These are phyloP conservation scores for Colletotrichum spinosum DNA, from an alignment of 2,329 filamentous ascomycete species.

Conservation along the genomic window DNA sequence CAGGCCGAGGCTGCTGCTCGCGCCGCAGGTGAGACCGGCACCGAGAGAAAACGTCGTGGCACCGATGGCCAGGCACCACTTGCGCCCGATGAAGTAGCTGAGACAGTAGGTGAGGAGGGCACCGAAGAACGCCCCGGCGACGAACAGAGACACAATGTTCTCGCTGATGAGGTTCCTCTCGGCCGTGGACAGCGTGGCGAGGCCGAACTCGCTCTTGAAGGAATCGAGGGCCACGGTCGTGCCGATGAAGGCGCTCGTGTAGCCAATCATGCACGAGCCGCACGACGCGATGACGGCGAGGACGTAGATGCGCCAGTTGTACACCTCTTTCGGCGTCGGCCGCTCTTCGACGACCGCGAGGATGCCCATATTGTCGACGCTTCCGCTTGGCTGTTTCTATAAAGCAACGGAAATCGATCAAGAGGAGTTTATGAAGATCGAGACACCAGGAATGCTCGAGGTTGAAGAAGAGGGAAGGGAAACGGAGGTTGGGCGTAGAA, in stretches of 20 bases:
- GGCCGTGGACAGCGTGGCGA: constrained; percentile 54
- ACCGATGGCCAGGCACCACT: constrained; percentile 58
- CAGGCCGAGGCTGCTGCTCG: constrained; percentile 62
- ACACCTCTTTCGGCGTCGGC: constrained; percentile 51
- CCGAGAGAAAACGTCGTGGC: constrained; percentile 51
- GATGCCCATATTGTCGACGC: constrained; percentile 40
- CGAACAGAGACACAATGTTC: constrained; percentile 76
- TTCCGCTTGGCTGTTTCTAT: not conserved
- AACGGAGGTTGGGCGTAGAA: no score
- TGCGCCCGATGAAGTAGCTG: constrained; percentile 69
- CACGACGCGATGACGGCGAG: constrained; percentile 51
- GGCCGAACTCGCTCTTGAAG: constrained; percentile 70
- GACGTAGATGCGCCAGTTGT: constrained; percentile 50
- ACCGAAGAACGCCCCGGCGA: constrained; percentile 78
- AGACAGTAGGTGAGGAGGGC: constrained; percentile 69
- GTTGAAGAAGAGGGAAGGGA: no score
- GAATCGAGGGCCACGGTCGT: constrained; percentile 72
- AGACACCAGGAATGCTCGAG: not conserved
- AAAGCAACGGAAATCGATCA: not conserved
- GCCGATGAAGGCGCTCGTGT: constrained; percentile 71
- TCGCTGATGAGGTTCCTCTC: constrained; percentile 65
- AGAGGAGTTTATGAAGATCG: not conserved
- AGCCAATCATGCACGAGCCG: constrained; percentile 55
- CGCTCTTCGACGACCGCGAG: constrained; percentile 50
- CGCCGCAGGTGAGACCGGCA: constrained; percentile 65